A percentile compares a stretch with the other conserved stretches of the same genome.
phyloP scores from a whole-genome alignment of 139 green algal genomes.

The Medakamo hakoo region DNA sequence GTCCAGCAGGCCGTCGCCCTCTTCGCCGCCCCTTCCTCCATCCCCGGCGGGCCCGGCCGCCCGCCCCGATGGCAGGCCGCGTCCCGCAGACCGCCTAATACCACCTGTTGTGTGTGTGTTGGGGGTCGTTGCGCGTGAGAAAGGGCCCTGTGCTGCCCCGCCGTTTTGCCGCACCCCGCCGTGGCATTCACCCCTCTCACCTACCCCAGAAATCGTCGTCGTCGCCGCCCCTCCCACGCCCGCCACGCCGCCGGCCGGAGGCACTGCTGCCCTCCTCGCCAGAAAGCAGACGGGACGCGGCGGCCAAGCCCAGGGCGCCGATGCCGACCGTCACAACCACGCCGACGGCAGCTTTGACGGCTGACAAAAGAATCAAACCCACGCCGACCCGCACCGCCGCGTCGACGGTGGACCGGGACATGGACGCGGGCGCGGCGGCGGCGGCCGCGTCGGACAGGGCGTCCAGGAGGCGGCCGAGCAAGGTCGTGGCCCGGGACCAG shows the following conservation, averaged over 20 bases:
- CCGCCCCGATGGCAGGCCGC: not conserved
- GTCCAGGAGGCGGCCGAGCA: not conserved
- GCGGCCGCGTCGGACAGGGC: not conserved
- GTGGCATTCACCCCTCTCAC: no score
- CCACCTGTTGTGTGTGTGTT: no score
- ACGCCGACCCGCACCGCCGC: not conserved
- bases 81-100: no score
- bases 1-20: constrained; percentile 5
- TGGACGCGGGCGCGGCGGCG: not conserved
- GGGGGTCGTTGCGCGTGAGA: no score
- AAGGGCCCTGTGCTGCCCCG: no score
- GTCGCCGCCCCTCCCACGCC: not conserved
- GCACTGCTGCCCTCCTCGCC: no score
- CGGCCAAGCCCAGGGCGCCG: not conserved
- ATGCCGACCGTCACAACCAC: not conserved
- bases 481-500: not conserved
- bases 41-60: no score
- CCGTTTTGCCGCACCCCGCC: no score
- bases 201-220: no score
- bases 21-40: not conserved
- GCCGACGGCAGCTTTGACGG: not conserved
- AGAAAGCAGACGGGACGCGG: no score
- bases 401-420: not conserved
- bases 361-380: not conserved
- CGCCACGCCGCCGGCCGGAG: no score